phyloP scores from a whole-genome alignment of 331 rosid genomes.

The Erythrophleum ivorense region DNA sequence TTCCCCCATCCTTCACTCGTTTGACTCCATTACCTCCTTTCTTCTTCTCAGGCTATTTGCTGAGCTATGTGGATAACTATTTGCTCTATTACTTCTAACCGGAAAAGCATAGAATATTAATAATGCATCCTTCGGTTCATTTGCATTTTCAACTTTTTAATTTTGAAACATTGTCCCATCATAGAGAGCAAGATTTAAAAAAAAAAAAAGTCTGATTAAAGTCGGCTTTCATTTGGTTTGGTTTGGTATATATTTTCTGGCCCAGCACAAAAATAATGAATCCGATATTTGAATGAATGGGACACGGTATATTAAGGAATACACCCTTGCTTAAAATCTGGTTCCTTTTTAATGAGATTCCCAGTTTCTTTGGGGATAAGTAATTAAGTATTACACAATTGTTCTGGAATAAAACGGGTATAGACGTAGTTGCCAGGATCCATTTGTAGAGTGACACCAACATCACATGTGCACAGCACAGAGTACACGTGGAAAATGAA shows the following conservation, averaged over 20 bases:
- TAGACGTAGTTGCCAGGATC: constrained; percentile 1
- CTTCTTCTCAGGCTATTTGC: background rate
- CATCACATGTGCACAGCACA: constrained; percentile 61
- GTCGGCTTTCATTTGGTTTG: background rate
- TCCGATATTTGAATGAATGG: background rate
- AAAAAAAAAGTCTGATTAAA: background rate
- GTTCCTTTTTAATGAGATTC: background rate
- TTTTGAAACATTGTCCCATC: background rate
- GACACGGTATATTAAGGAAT: background rate
- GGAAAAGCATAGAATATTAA: no score
- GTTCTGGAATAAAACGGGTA: background rate
- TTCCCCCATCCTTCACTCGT: background rate
- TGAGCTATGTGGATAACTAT: background rate
- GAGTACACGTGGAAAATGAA: constrained; percentile 45
- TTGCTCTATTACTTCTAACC: background rate
- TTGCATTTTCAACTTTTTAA: background rate
- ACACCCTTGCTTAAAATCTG: background rate
- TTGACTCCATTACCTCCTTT: background rate
- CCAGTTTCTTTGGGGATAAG: background rate
- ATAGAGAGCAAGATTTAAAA: background rate
- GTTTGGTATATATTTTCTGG: background rate
- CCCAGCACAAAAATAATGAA: background rate
- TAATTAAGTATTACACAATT: background rate
- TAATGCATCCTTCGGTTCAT: no score
- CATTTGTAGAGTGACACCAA: constrained; percentile 47